Percentiles rank a stretch among this genome's conserved stretches.
These are phyloP conservation scores for Fusarium compactum DNA, from an alignment of 2,329 filamentous ascomycete species.

Conservation along the genomic window DNA sequence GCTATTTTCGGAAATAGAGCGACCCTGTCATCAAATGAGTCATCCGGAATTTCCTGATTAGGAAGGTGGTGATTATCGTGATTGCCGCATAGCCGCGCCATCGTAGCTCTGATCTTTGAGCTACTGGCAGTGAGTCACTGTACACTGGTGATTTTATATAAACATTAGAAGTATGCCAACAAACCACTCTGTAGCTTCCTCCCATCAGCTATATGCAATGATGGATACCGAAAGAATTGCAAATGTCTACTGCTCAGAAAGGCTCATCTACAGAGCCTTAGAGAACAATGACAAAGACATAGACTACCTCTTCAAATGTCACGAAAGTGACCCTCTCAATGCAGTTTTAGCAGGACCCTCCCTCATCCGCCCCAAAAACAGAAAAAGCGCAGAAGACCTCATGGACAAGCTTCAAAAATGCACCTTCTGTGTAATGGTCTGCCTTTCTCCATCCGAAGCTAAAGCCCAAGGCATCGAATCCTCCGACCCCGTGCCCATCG, in stretches of 20 bases:
- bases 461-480: background rate
- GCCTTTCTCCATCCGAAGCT: background rate
- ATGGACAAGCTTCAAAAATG: background rate
- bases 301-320: background rate
- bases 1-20: background rate
- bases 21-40: background rate
- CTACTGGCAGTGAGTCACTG: background rate
- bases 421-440: background rate
- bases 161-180: background rate
- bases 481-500: background rate
- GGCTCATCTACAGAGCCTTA: background rate
- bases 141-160: background rate
- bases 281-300: constrained; percentile 5
- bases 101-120: background rate
- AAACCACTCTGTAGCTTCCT: background rate
- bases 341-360: background rate
- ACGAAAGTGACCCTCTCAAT: background rate
- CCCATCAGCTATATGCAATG: background rate
- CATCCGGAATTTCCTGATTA: background rate
- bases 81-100: constrained; percentile 6
- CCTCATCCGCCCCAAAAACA: background rate
- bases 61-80: constrained; percentile 4
- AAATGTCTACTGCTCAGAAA: background rate
- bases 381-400: background rate
- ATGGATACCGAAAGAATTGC: background rate